Evolutionary conservation across 352 stramenopile species (phyloP), one percentile per base, ranked within the genome.

Genomic region (Phytophthora foliorum): DNA sequence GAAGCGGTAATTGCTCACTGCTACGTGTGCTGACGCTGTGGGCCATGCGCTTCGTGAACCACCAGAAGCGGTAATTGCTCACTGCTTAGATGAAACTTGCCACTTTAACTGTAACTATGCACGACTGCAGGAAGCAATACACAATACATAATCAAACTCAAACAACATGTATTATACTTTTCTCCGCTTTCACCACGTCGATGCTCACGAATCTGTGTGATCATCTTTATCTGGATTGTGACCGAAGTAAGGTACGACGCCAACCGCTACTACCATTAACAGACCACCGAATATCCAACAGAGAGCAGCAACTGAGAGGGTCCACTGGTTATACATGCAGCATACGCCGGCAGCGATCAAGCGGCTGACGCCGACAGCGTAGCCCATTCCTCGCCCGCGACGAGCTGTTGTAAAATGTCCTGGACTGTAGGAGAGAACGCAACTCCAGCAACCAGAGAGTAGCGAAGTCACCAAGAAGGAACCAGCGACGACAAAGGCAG

Each of bases 1-100:
- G 11, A 67, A 67, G 22, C 22, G 22, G 34, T 67, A 59, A 54
- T 38, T 38, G 32, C 9, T 38, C 32, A 6, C n/a, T n/a, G n/a
- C n/a, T n/a, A n/a, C n/a, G n/a, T n/a, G 81, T 55, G 93, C n/a
- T 91, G 6, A 97, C 75, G 85, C 92, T 16, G 75, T 82, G 44
- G 77, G 92, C 6, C 2, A 24, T 67, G n/a, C 59, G 59, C 41
- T 67, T 67, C 2, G 59, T 67, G 2, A 67, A 61, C 19, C 59
- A 67, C 21, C 50, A 67, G 10, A 67, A 67, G 21, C 21, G 22
- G 32, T 67, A 59, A 53, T 34, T 34, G 9, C 32, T 6, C 32
- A 6, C 6, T 29, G 6, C 25, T 29, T 29, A 29, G 6, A 29
- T 29, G 3, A 29, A 29, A 6, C 25, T 29, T 29, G 25, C 3